phyloP scores from a whole-genome alignment of 164 flowering plant genomes.

The Warburgia ugandensis region DNA sequence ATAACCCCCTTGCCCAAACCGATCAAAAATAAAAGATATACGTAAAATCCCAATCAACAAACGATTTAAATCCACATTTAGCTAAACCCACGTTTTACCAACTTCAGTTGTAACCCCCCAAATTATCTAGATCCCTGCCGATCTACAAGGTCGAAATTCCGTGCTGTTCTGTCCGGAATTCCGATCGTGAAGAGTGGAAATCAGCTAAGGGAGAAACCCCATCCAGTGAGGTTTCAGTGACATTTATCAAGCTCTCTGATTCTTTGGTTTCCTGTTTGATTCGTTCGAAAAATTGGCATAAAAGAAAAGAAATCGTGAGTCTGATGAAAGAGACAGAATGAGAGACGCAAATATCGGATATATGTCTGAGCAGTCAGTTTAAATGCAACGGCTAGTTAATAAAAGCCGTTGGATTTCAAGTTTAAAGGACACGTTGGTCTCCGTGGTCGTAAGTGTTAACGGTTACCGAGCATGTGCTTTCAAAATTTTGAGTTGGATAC shows the following conservation, averaged over 20 bases:
- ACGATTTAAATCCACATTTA: background rate
- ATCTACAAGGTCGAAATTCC: conserved; percentile 7
- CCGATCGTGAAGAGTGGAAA: background rate
- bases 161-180: background rate
- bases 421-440: conserved; percentile 33
- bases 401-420: conserved; percentile 36
- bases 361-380: conserved; percentile 33
- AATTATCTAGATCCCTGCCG: conserved; percentile 2
- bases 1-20: background rate
- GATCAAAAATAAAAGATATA: background rate
- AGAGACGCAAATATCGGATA: conserved; percentile 35
- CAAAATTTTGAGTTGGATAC: conserved; percentile 15
- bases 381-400: conserved; percentile 80
- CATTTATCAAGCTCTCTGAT: conserved; percentile 4
- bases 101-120: background rate
- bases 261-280: conserved; percentile 2
- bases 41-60: background rate
- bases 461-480: conserved; percentile 16
- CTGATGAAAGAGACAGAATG: conserved; percentile 6
- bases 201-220: conserved; percentile 14
- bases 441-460: conserved; percentile 7
- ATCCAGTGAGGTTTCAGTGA: conserved; percentile 10
- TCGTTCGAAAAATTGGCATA: background rate
- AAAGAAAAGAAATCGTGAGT: background rate
- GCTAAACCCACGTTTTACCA: conserved; percentile 4